Evolutionary conservation across 176 grass and related monocot species (phyloP).

Genomic region (Alopecurus myosuroides): DNA sequence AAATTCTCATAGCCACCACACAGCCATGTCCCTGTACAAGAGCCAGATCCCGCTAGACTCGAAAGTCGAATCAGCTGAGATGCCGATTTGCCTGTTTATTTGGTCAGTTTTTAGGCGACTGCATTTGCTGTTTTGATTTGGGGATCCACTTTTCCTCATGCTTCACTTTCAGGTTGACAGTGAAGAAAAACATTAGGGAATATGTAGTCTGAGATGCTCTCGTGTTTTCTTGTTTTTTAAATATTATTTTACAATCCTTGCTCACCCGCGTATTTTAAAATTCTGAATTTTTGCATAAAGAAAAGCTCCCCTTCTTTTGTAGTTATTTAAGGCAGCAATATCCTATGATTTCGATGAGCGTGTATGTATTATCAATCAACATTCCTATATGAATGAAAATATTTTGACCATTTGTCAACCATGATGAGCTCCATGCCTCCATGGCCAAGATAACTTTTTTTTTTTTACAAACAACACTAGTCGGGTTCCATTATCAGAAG

Average conservation of each 20-base stretch:
- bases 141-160: slow-evolving; percentile 38
- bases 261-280: not conserved
- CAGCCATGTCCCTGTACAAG: too few species aligned
- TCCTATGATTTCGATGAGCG: not conserved
- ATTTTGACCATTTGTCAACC: not conserved
- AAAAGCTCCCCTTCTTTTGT: not conserved
- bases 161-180: slow-evolving; percentile 46
- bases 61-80: too few species aligned
- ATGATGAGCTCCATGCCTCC: slow-evolving; percentile 1
- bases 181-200: slow-evolving; percentile 44
- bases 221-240: not conserved
- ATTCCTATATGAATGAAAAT: not conserved
- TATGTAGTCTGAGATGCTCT: slow-evolving; percentile 42
- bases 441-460: not conserved
- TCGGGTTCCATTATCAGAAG: too few species aligned
- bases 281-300: not conserved
- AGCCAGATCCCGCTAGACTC: too few species aligned
- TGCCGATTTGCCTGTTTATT: too few species aligned
- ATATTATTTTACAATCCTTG: not conserved
- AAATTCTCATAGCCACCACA: too few species aligned
- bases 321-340: not conserved
- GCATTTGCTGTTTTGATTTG: not conserved
- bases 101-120: not conserved
- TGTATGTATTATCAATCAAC: not conserved
- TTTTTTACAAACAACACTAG: too few species aligned